These are phyloP conservation scores for Euphorbia pulcherrima DNA, from an alignment of 345 rosid species.

Conservation along the genomic window DNA sequence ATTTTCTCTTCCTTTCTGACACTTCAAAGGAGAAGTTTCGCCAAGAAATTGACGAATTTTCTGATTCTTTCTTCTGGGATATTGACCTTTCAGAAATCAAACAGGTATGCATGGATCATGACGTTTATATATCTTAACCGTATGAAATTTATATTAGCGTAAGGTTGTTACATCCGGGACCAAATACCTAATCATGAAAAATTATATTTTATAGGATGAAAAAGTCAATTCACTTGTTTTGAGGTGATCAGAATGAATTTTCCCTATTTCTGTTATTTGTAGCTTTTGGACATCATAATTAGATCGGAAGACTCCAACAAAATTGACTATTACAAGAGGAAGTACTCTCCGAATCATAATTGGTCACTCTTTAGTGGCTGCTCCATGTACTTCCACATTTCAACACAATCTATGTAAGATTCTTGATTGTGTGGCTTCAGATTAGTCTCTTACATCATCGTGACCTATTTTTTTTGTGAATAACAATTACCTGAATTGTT, in stretches of 20 bases:
- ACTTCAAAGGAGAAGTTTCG: constrained; percentile 63
- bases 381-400: constrained; percentile 50
- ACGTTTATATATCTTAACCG: constrained; percentile 5
- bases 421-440: background rate
- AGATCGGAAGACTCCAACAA: constrained; percentile 41
- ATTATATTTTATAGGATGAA: background rate
- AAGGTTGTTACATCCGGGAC: background rate
- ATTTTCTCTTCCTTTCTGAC: constrained; percentile 76
- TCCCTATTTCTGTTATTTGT: constrained; percentile 12
- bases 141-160: background rate
- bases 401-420: constrained; percentile 48
- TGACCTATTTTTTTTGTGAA: background rate
- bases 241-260: background rate
- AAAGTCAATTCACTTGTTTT: background rate
- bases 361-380: constrained; percentile 71
- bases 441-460: constrained; percentile 3
- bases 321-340: constrained; percentile 54
- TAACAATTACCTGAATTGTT: background rate
- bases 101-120: constrained; percentile 49
- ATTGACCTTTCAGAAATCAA: constrained; percentile 69
- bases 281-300: constrained; percentile 71
- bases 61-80: constrained; percentile 77
- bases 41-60: constrained; percentile 83
- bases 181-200: no score
- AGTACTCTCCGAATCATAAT: constrained; percentile 63